A percentile compares a stretch with the other conserved stretches of the same genome.
These are phyloP conservation scores for Rhodotorula sp. DNA, from an alignment of 1,284 basidiomycete genomes.

Conservation along the genomic window DNA sequence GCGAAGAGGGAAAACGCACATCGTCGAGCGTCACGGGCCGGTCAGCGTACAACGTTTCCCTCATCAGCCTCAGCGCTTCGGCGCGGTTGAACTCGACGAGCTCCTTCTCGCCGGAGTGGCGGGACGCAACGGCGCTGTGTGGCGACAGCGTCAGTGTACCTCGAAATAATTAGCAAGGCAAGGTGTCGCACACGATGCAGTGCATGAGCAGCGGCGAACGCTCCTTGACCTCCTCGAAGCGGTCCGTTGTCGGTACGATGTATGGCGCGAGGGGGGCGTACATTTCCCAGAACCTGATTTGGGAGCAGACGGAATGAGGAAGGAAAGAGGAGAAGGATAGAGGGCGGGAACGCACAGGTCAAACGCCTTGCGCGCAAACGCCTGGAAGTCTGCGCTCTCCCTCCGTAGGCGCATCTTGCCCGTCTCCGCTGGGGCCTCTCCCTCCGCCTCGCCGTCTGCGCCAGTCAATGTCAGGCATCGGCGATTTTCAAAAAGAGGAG, in stretches of 20 bases:
- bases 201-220: conserved; percentile 35
- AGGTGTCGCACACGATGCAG: conserved; percentile 21
- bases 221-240: conserved; percentile 13
- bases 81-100: conserved; percentile 24
- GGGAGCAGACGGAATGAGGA: too few relatives aligned
- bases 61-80: conserved; percentile 23
- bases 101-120: conserved; percentile 14
- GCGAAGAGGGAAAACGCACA: background rate
- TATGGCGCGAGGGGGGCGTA: conserved; percentile 40
- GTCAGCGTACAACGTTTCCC: conserved; percentile 35
- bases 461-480: background rate
- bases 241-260: conserved; percentile 28
- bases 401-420: background rate
- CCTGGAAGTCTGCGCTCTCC: conserved; percentile 3
- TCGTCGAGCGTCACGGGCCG: conserved; percentile 32
- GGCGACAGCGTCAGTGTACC: background rate
- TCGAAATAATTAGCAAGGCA: background rate
- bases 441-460: background rate
- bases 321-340: background rate
- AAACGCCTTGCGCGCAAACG: conserved; percentile 25
- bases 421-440: background rate
- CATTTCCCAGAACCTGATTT: conserved; percentile 36
- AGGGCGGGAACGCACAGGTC: conserved; percentile 13
- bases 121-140: conserved; percentile 19
- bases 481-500: background rate